Percentiles rank a stretch among this genome's conserved stretches.
phyloP scores from a whole-genome alignment of 2,329 filamentous ascomycete genomes.

The Neonectria neomacrospora region DNA sequence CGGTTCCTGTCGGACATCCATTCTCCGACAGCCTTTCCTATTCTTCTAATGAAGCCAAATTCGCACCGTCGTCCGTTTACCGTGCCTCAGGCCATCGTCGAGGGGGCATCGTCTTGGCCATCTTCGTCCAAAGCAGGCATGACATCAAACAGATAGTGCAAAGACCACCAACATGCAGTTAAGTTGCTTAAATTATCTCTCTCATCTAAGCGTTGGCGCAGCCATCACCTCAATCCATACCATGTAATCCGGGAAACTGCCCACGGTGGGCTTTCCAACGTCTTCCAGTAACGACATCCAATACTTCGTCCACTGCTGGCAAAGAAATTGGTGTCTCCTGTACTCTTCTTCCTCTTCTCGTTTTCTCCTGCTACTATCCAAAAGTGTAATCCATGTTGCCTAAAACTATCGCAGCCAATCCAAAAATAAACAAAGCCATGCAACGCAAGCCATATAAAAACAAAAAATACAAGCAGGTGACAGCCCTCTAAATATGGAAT shows the following conservation, averaged over 20 bases:
- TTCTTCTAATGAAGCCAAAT: slow-evolving; percentile 7
- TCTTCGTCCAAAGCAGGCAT: background rate
- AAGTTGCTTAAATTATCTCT: slow-evolving; percentile 9
- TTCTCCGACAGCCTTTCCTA: background rate
- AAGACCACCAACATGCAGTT: background rate
- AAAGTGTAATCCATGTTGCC: slow-evolving; percentile 32
- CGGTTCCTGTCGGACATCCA: background rate
- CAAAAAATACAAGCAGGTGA: slow-evolving; percentile 7
- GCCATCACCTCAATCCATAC: background rate
- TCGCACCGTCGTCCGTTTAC: background rate
- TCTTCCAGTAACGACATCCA: slow-evolving; percentile 20
- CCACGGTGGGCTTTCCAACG: slow-evolving; percentile 9
- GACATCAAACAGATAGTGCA: background rate
- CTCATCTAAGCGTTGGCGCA: slow-evolving; percentile 16
- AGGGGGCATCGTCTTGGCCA: background rate
- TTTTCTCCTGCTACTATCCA: slow-evolving; percentile 27
- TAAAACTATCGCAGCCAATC: slow-evolving; percentile 29
- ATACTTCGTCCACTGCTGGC: slow-evolving; percentile 8
- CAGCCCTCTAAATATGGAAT: slow-evolving; percentile 27
- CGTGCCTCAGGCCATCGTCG: background rate
- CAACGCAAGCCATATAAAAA: slow-evolving; percentile 39
- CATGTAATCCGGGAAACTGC: slow-evolving; percentile 8
- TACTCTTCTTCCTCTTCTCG: slow-evolving; percentile 39
- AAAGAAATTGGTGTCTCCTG: slow-evolving; percentile 10
- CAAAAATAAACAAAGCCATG: slow-evolving; percentile 31